phyloP scores from a whole-genome alignment of 306 rosid genomes.

The Cucumis cinereus region DNA sequence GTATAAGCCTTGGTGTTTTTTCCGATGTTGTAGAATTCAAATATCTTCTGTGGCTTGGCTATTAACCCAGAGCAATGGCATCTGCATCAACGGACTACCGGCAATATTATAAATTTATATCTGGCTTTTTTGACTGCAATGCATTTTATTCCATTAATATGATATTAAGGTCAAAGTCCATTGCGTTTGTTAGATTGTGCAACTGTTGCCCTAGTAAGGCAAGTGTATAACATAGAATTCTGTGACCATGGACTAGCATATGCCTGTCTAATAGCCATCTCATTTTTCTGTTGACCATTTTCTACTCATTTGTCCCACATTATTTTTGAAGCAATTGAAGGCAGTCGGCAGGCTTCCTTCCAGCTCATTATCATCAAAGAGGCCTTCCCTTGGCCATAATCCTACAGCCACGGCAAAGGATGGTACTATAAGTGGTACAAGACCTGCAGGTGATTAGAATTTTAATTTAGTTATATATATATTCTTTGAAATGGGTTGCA shows the following conservation, averaged over 20 bases:
- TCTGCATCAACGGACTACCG: background rate
- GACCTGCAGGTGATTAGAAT: slow-evolving; percentile 36
- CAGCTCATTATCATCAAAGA: slow-evolving; percentile 40
- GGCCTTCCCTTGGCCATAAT: slow-evolving; percentile 43
- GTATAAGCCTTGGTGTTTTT: background rate
- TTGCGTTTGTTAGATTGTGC: background rate
- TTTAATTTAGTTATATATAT: slow-evolving; percentile 10
- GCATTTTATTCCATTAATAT: background rate
- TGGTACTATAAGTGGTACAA: slow-evolving; percentile 18
- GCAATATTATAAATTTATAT: background rate
- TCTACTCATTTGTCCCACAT: background rate
- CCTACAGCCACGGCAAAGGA: slow-evolving; percentile 35
- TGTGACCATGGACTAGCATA: background rate
- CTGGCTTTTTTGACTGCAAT: background rate
- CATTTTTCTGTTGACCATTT: background rate
- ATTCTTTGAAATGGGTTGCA: background rate
- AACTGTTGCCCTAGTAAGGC: background rate
- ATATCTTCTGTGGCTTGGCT: background rate
- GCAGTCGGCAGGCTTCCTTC: slow-evolving; percentile 33
- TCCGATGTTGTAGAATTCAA: background rate
- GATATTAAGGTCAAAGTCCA: background rate
- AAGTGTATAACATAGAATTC: background rate
- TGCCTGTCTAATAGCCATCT: background rate
- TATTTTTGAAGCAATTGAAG: slow-evolving; percentile 45
- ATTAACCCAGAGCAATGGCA: background rate